Evolutionary conservation across 2,329 filamentous ascomycete genomes (phyloP).

Genomic region (Colletotrichum australisinense): DNA sequence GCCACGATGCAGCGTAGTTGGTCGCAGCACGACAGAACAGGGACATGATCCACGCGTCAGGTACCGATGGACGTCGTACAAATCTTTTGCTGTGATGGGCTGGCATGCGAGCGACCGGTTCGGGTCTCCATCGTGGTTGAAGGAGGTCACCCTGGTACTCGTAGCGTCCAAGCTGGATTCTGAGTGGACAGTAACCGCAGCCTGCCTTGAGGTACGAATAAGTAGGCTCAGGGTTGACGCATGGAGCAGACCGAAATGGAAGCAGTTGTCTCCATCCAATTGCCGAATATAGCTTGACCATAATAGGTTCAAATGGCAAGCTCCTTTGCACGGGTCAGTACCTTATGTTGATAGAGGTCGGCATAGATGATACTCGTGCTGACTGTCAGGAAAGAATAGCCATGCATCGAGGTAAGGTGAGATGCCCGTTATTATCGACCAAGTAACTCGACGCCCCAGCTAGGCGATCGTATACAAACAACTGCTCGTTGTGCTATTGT

Average conservation of each 20-base stretch:
- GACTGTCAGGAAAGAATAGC: slow-evolving; percentile 30
- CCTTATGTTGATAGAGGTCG: not conserved
- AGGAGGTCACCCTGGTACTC: slow-evolving; percentile 18
- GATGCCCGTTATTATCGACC: not conserved
- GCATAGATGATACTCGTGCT: slow-evolving; percentile 20
- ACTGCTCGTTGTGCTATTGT: not conserved
- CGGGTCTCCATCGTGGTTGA: slow-evolving; percentile 6
- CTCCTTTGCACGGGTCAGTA: slow-evolving; percentile 9
- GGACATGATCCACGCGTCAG: slow-evolving; percentile 16
- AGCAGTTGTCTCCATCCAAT: slow-evolving; percentile 20
- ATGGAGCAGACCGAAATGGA: slow-evolving; percentile 11
- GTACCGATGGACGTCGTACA: slow-evolving; percentile 18
- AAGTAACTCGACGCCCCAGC: not conserved
- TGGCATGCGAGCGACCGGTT: slow-evolving; percentile 15
- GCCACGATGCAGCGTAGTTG: not conserved
- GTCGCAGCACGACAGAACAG: slow-evolving; percentile 9
- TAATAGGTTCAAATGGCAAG: not conserved
- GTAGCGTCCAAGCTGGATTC: slow-evolving; percentile 1
- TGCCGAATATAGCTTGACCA: slow-evolving; percentile 31
- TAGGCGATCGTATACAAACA: not conserved
- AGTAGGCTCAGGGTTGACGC: not conserved
- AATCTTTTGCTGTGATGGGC: slow-evolving; percentile 24
- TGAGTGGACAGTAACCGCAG: slow-evolving; percentile 27
- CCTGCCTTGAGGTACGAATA: slow-evolving; percentile 1
- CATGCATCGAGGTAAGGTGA: slow-evolving; percentile 24